phyloP scores from a whole-genome alignment of 495 filamentous ascomycete genomes.

The Aeminium ludgeri region DNA sequence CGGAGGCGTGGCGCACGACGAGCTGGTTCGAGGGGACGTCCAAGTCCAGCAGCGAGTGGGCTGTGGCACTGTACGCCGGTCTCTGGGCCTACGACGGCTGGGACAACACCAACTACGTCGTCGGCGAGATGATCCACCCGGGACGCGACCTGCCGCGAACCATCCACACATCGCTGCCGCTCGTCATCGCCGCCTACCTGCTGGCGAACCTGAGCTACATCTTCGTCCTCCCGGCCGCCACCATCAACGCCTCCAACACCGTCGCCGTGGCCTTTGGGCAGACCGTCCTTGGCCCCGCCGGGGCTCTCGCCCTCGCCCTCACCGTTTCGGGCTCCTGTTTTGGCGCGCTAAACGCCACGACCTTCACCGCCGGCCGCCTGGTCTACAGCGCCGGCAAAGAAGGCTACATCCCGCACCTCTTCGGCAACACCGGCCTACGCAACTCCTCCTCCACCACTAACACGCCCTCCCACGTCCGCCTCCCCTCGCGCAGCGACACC shows the following conservation, averaged over 20 bases:
- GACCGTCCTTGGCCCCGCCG: slow-evolving; percentile 72
- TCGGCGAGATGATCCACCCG: slow-evolving; percentile 87
- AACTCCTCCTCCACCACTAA: slow-evolving; percentile 6
- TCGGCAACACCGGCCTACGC: slow-evolving; percentile 61
- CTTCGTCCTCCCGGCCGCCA: slow-evolving; percentile 68
- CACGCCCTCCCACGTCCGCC: slow-evolving; percentile 18
- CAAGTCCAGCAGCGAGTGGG: slow-evolving; percentile 64
- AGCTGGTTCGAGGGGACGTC: slow-evolving; percentile 86
- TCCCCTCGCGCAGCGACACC: slow-evolving; percentile 14
- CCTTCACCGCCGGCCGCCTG: slow-evolving; percentile 80
- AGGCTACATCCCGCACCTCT: slow-evolving; percentile 73
- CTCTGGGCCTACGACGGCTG: slow-evolving; percentile 97
- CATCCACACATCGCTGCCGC: slow-evolving; percentile 91
- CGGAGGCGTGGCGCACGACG: slow-evolving; percentile 46
- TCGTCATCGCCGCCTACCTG: slow-evolving; percentile 81
- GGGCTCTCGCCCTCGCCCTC: slow-evolving; percentile 71
- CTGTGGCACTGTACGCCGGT: slow-evolving; percentile 85
- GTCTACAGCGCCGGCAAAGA: slow-evolving; percentile 92
- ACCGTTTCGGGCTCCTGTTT: slow-evolving; percentile 72
- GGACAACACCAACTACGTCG: slow-evolving; percentile 98
- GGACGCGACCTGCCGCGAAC: slow-evolving; percentile 79
- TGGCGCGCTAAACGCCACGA: slow-evolving; percentile 84
- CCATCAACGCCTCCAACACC: slow-evolving; percentile 74
- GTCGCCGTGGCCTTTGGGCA: slow-evolving; percentile 85
- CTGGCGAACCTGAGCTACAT: slow-evolving; percentile 87